Conservation (phyloP, 192 early-diverging fungal species). For the Coemansia sp. region DNA sequence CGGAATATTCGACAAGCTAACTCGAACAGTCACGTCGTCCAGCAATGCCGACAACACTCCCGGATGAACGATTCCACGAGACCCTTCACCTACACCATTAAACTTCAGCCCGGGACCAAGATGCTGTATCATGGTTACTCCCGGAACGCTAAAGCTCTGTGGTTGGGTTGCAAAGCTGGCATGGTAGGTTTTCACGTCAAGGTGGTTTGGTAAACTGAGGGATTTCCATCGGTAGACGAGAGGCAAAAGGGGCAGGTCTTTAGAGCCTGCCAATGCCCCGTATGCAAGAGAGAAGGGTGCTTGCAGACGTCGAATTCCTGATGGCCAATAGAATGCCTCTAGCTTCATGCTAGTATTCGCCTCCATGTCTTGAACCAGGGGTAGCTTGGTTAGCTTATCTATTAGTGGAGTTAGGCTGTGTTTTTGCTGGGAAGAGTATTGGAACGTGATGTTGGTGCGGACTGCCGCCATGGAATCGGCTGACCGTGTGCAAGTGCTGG, state of each 20-base stretch:
- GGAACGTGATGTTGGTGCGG: not conserved
- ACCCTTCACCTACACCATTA: not conserved
- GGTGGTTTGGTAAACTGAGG: conserved; percentile 13
- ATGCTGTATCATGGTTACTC: conserved; percentile 32
- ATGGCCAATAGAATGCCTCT: conserved; percentile 37
- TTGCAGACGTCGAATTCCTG: conserved; percentile 17
- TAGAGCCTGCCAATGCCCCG: conserved; percentile 17
- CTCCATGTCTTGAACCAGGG: conserved; percentile 11
- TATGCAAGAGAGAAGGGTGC: conserved; percentile 26
- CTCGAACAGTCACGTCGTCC: conserved; percentile 40
- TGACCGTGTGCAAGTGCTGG: not conserved
- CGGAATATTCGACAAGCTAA: conserved; percentile 22
- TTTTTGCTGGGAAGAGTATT: not conserved
- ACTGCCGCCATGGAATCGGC: not conserved
- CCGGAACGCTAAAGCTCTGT: conserved; percentile 11
- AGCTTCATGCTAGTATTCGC: conserved; percentile 11
- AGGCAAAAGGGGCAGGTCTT: conserved; percentile 18
- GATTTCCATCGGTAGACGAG: conserved; percentile 29
- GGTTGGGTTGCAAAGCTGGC: conserved; percentile 14
- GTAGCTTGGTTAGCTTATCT: conserved; percentile 4
- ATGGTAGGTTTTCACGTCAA: conserved; percentile 6
- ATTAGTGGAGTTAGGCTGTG: not conserved
- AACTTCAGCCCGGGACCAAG: conserved; percentile 25
- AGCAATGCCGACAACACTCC: conserved; percentile 28
- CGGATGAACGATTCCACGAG: conserved; percentile 11